Evolutionary conservation across 2,329 filamentous ascomycete species (phyloP).

Genomic region (Orbilia blumenaviensis): DNA sequence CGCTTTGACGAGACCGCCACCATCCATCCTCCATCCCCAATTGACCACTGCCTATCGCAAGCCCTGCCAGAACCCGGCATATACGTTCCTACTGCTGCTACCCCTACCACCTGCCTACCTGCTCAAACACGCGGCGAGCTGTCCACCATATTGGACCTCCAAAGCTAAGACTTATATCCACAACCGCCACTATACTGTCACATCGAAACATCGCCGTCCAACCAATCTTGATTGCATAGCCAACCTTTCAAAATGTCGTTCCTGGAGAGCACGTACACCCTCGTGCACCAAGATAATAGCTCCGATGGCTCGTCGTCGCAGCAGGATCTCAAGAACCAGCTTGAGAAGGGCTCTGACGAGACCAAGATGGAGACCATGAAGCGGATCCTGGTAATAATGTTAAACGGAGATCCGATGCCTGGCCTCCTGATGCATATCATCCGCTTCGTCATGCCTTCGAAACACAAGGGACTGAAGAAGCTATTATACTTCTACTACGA

Average conservation of each 20-base stretch:
- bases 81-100: not conserved
- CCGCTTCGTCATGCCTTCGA: slow-evolving; percentile 98
- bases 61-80: not conserved
- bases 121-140: slow-evolving; percentile 7
- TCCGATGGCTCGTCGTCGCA: slow-evolving; percentile 83
- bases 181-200: not conserved
- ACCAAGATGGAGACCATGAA: slow-evolving; percentile 95
- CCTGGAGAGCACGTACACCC: slow-evolving; percentile 91
- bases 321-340: slow-evolving; percentile 88
- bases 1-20: not conserved
- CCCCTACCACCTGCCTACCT: slow-evolving; percentile 9
- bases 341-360: slow-evolving; percentile 94
- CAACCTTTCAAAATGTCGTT: slow-evolving; percentile 80
- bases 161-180: not conserved
- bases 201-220: slow-evolving; percentile 13
- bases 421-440: slow-evolving; percentile 99
- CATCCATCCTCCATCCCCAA: not conserved
- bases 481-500: slow-evolving; percentile 99
- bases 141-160: slow-evolving; percentile 3
- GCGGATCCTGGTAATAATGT: slow-evolving; percentile 94
- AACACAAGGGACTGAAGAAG: slow-evolving; percentile 96
- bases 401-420: slow-evolving; percentile 96
- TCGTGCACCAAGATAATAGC: slow-evolving; percentile 97
- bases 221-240: slow-evolving; percentile 15
- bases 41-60: not conserved